Conservation (phyloP, 441 rosid species). For the Gossypium schwendimanii region DNA sequence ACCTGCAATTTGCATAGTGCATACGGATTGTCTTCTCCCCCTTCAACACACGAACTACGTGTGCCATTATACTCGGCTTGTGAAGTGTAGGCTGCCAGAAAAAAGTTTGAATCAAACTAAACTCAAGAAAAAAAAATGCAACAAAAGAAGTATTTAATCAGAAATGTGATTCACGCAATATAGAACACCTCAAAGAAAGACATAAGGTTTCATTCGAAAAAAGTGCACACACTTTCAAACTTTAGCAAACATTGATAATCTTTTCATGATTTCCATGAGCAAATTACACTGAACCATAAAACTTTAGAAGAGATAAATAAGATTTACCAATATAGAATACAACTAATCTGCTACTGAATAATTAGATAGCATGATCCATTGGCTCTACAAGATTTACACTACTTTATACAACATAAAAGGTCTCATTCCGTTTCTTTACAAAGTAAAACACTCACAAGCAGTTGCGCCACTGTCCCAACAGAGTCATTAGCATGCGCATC, state of each 20-base stretch:
- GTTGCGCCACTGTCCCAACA: not conserved
- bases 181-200: not conserved
- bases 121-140: slow-evolving; percentile 7
- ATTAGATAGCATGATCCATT: not conserved
- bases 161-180: not conserved
- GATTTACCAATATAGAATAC: slow-evolving; percentile 6
- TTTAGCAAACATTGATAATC: not conserved
- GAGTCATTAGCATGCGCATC: not conserved
- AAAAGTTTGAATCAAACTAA: slow-evolving; percentile 24
- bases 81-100: slow-evolving; percentile 95
- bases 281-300: not conserved
- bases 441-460: not conserved
- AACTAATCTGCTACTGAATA: not conserved
- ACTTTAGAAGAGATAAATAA: not conserved
- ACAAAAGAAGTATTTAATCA: not conserved
- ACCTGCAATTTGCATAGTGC: slow-evolving; percentile 99
- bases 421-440: slow-evolving; percentile 3
- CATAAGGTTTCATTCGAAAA: not conserved
- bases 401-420: not conserved
- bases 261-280: not conserved
- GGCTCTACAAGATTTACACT: not conserved
- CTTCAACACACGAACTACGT: slow-evolving; percentile 80
- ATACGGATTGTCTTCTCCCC: slow-evolving; percentile 97
- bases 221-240: not conserved
- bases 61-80: slow-evolving; percentile 99